Evolutionary conservation across 805 yeast species (phyloP), one percentile per base, ranked within the genome.

Genomic region (Candida lessepsii): DNA sequence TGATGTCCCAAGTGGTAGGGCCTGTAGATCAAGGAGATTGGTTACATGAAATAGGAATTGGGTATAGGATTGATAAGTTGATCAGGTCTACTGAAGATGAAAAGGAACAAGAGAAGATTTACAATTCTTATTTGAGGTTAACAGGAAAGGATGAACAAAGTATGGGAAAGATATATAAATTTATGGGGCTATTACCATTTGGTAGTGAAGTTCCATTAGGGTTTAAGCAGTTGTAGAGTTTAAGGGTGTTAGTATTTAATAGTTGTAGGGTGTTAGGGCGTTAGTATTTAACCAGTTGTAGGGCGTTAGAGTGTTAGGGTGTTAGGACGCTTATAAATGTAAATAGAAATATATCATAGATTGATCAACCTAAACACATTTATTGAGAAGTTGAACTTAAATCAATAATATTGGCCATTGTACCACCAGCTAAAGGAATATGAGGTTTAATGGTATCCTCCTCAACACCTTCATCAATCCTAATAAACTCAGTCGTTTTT

Each of bases 91-190:
- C 70, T 27, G 51, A 54, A 4, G 54, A 59, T 20, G 64, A 62
- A 15, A 76, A 76, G 14, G 69, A 70, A 29, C 74, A 71, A 51
- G 75, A 77, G 33, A 69, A 76, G 37, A 68, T 87, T 4, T 70
- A 71, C 37, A 60, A 68, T 15, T 73, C 86, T 0, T 86, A 83
- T 54, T 58, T 69, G 21, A 70, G 96, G 44, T 65, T 86, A 32
- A 80, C 83, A 2, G 83, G 77, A 29, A 75, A 76, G 32, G 75
- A 77, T 16, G 75, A 74, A 6, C 68, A 72, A 29, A 72, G 76
- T 2, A 87, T 86, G 96, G 96, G 96, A 2, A 76, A 73, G 49
- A 65, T 81, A 4, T 86, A 86, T 58, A 86, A 86, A 57, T 83
- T 84, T 35, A 57, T 86, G 65, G 83, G 81, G 2, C 60, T 83